phyloP scores from a whole-genome alignment of 1,284 basidiomycete species.

The Boletus semigastroideus region DNA sequence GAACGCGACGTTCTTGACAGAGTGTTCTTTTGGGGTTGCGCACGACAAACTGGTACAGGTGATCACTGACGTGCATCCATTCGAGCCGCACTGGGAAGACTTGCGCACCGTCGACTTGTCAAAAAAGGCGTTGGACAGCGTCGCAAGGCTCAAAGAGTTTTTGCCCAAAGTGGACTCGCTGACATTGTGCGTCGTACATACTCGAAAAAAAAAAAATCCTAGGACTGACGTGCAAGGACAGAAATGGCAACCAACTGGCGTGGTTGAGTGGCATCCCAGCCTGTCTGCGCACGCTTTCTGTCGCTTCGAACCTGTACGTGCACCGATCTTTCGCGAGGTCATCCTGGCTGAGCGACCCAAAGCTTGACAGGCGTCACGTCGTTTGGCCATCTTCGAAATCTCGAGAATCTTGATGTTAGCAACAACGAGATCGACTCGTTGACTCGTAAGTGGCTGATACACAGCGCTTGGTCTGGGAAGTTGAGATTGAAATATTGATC shows the following conservation, averaged over 20 bases:
- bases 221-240: conserved; percentile 36
- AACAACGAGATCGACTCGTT: conserved; percentile 87
- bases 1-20: conserved; percentile 85
- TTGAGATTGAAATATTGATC: conserved; percentile 8
- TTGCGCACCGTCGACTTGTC: conserved; percentile 79
- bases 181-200: conserved; percentile 61
- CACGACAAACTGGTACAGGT: conserved; percentile 89
- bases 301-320: conserved; percentile 73
- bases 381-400: conserved; percentile 82
- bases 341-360: conserved; percentile 20
- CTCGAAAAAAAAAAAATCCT: neutral
- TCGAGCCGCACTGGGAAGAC: conserved; percentile 93
- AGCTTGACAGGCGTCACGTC: conserved; percentile 87
- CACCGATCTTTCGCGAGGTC: conserved; percentile 2
- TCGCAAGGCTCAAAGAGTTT: conserved; percentile 92
- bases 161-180: conserved; percentile 82
- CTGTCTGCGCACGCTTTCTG: conserved; percentile 77
- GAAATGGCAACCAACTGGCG: conserved; percentile 78
- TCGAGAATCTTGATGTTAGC: conserved; percentile 91
- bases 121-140: conserved; percentile 80
- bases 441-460: conserved; percentile 60
- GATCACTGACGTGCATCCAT: conserved; percentile 94
- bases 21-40: conserved; percentile 92
- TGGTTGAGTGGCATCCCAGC: conserved; percentile 87
- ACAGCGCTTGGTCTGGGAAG: neutral